Evolutionary conservation across 768 basidiomycete genomes (phyloP), one percentile per base, ranked within the genome.

Genomic region (Multifurca ochricompacta): DNA sequence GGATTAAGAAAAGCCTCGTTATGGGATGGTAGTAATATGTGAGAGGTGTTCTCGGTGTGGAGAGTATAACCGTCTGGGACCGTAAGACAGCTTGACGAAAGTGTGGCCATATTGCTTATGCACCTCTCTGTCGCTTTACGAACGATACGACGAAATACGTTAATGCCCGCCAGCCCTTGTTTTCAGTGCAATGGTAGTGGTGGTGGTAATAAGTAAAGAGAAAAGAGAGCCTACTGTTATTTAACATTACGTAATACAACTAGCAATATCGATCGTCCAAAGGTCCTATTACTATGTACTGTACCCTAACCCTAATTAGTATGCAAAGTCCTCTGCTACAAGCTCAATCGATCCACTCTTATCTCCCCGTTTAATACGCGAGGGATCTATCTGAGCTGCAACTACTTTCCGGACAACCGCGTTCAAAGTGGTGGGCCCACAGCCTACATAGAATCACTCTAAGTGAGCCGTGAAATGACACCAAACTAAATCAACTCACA

Each of bases 1-100:
- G 96, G 95, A 66, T 99, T 99, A 56, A 98, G 71, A 69, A 99
- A 99, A 2, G 94, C 91, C 53, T 88, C 86, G 59, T 91, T 87
- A 50, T 71, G 71, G 42, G 78, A 75, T 5, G 84, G 81, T 21
- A 93, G 74, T 51, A 96, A 77, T 65, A 97, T 87, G 64, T 80
- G 81, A 0, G 88, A 80, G 3, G 78, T 82, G 67, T 89, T 91
- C 71, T 92, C 89, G 8, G 82, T 83, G 70, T 91, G 85, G 55
- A 92, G 73, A 10, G 77, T 79, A 68, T 81, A 87, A 19, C 87
- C 90, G 54, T 83, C 80, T 1, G 90, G 90, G 35, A 90, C 70
- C 32, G 66, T 50, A 4, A 61, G 36, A 13, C 58, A 52, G 30
- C 31, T 28, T 18, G 30, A 25, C 10, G 23, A 21, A 28, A 30